Percentiles rank a stretch among this genome's conserved stretches.
Evolutionary conservation across 2,329 filamentous ascomycete species (phyloP).

Genomic region (Cytospora schulzeri): DNA sequence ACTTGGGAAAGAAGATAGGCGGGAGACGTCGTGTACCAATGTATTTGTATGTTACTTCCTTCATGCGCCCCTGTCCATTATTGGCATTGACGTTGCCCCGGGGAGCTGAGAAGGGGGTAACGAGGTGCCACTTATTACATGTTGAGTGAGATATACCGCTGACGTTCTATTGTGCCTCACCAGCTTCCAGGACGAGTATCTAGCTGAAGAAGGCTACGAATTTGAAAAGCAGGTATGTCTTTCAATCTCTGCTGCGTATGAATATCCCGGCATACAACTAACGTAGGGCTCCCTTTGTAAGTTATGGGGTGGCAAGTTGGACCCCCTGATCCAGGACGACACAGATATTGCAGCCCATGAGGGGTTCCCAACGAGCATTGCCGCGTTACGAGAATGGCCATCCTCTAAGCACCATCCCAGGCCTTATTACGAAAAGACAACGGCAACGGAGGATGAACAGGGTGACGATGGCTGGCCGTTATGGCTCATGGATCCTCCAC

Average conservation of each 20-base stretch:
- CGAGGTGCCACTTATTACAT: not conserved
- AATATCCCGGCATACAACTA: not conserved
- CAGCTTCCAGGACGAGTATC: constrained; percentile 1
- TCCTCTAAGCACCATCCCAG: not conserved
- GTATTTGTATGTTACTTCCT: not conserved
- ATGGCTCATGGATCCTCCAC: constrained; percentile 7
- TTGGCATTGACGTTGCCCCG: too few relatives aligned
- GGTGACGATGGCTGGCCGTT: constrained; percentile 1
- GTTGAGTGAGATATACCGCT: not conserved
- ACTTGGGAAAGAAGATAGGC: not conserved
- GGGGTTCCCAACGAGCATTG: not conserved
- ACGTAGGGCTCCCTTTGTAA: not conserved
- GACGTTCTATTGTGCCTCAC: not conserved
- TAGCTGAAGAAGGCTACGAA: constrained; percentile 1
- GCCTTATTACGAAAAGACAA: not conserved
- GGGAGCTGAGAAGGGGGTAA: not conserved
- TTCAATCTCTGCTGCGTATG: not conserved
- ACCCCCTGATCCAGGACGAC: not conserved
- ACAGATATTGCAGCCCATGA: not conserved
- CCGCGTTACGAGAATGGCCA: not conserved
- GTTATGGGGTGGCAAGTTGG: not conserved
- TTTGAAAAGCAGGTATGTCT: constrained; percentile 1
- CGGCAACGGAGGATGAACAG: not conserved
- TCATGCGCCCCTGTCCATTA: not conserved
- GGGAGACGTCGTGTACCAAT: not conserved